Evolutionary conservation across 1,139 yeast species (phyloP).

Genomic region (Geotrichum phurueaensis): DNA sequence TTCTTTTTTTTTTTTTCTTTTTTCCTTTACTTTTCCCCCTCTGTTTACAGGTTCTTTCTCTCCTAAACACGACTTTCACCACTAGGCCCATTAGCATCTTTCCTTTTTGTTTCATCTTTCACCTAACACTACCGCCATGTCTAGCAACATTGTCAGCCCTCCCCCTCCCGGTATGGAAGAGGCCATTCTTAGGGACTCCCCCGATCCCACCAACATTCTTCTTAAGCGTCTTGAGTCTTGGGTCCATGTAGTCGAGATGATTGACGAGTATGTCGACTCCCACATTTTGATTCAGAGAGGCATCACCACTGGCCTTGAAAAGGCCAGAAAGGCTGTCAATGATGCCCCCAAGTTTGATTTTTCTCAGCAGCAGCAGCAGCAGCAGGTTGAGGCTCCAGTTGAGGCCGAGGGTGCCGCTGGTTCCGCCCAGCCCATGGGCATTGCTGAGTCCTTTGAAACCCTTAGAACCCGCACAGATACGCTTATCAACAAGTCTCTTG

Average conservation of each 20-base stretch:
- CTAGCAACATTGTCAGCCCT: neutral
- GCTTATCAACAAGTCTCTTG: constrained; percentile 33
- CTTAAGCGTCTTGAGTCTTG: constrained; percentile 36
- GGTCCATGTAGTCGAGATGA: constrained; percentile 32
- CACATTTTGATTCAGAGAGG: constrained; percentile 28
- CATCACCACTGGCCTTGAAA: constrained; percentile 30
- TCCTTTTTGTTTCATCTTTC: neutral
- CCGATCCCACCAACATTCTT: constrained; percentile 36
- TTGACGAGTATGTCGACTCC: constrained; percentile 32
- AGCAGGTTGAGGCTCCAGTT: constrained; percentile 8
- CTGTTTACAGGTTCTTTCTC: too few relatives aligned
- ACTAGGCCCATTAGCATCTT: neutral
- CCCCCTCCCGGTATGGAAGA: constrained; percentile 22
- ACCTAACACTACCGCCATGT: neutral
- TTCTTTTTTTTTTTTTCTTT: neutral
- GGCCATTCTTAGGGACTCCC: constrained; percentile 25
- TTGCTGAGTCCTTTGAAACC: constrained; percentile 34
- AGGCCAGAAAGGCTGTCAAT: constrained; percentile 32
- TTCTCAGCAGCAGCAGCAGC: constrained; percentile 6
- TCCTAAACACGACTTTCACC: neutral
- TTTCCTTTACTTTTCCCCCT: neutral
- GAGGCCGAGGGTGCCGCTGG: constrained; percentile 14
- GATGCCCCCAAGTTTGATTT: constrained; percentile 35
- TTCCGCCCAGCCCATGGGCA: constrained; percentile 23
- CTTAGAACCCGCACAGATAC: constrained; percentile 33